A percentile compares a stretch with the other conserved stretches of the same genome.
phyloP scores from a whole-genome alignment of 2,329 filamentous ascomycete genomes.

The Xylaria sp. region DNA sequence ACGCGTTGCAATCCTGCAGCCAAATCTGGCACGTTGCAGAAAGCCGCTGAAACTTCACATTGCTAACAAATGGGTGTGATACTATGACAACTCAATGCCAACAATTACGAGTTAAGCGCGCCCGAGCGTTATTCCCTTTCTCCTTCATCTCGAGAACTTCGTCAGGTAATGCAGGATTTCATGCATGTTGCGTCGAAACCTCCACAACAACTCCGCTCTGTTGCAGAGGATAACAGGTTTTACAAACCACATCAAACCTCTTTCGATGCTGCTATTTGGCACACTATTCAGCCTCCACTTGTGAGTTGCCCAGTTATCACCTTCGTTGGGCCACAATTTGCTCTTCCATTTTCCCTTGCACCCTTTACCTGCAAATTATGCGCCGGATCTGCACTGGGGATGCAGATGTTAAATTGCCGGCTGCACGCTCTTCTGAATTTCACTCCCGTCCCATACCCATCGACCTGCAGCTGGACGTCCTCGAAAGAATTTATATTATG shows the following conservation, averaged over 20 bases:
- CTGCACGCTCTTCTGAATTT: constrained; percentile 21
- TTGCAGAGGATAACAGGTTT: constrained; percentile 37
- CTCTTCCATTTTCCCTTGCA: constrained; percentile 1
- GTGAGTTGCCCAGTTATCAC: not conserved
- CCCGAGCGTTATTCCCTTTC: not conserved
- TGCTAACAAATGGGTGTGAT: constrained; percentile 27
- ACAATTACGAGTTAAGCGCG: constrained; percentile 4
- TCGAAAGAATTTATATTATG: constrained; percentile 27
- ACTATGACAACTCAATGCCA: constrained; percentile 17
- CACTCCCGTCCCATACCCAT: constrained; percentile 10
- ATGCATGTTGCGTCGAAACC: constrained; percentile 41
- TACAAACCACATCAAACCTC: constrained; percentile 15
- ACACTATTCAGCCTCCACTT: constrained; percentile 22
- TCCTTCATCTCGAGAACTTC: constrained; percentile 21
- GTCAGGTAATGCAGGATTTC: constrained; percentile 45
- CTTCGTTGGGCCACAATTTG: constrained; percentile 15
- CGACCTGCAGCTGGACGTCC: constrained; percentile 24
- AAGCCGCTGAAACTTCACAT: constrained; percentile 9
- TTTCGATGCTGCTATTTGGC: constrained; percentile 11
- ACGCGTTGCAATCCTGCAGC: constrained; percentile 33
- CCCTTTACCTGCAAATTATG: constrained; percentile 19
- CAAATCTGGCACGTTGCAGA: constrained; percentile 23
- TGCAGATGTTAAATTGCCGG: constrained; percentile 34
- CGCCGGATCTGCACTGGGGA: constrained; percentile 33
- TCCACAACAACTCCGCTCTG: constrained; percentile 40